These are phyloP conservation scores for Paulownia fortunei DNA, from an alignment of 257 asterid species.

Conservation along the genomic window DNA sequence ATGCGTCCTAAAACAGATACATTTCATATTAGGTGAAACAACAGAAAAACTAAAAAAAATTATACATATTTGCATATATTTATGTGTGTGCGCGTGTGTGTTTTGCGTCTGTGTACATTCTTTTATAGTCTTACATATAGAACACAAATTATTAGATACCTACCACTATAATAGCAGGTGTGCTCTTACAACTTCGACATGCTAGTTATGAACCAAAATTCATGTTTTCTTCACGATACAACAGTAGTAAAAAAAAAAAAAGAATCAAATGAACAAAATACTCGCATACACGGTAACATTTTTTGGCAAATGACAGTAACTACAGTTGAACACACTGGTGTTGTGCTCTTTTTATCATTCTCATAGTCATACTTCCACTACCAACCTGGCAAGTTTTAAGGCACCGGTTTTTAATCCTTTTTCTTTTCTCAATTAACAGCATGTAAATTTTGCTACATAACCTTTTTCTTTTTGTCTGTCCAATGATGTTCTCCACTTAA, in stretches of 20 bases:
- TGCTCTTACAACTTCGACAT: background rate
- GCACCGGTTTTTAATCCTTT: background rate
- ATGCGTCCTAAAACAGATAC: slow-evolving; percentile 68
- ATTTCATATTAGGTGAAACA: slow-evolving; percentile 8
- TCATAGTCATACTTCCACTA: background rate
- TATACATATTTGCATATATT: background rate
- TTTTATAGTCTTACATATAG: background rate
- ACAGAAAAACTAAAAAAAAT: background rate
- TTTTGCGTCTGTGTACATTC: too few species aligned
- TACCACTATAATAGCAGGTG: background rate
- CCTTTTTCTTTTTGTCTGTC: background rate
- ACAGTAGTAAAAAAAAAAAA: too few species aligned
- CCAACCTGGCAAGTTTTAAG: background rate
- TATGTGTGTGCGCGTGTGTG: background rate
- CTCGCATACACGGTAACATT: background rate
- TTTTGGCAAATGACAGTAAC: background rate
- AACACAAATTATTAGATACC: background rate
- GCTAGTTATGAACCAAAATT: background rate
- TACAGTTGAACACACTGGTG: background rate
- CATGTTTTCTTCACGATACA: background rate
- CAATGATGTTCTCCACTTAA: background rate
- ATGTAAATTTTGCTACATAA: background rate
- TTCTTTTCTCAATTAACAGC: background rate
- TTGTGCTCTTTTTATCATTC: background rate
- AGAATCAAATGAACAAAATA: background rate